Evolutionary conservation across 169 alveolate genomes (phyloP).

Genomic region (Eimeria sp.): DNA sequence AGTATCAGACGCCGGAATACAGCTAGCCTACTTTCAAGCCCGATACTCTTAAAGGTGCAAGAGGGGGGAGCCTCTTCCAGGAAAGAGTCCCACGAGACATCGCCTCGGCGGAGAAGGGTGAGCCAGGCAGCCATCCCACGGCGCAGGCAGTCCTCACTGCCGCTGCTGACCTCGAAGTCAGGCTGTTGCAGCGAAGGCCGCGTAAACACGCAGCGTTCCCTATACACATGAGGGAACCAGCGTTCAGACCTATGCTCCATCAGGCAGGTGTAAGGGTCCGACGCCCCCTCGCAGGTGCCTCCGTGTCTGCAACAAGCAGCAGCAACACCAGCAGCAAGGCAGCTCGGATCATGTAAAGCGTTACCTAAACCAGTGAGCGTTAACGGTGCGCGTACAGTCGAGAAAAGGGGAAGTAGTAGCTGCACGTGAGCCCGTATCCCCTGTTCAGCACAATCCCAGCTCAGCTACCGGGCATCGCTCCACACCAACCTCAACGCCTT

Average conservation of each 20-base stretch:
- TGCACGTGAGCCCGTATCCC: background rate
- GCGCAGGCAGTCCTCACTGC: constrained; percentile 59
- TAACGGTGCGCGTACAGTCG: background rate
- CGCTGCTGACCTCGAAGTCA: constrained; percentile 47
- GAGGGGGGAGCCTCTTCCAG: constrained; percentile 8
- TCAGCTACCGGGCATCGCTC: background rate
- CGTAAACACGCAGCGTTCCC: constrained; percentile 24
- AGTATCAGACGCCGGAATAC: background rate
- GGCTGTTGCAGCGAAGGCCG: constrained; percentile 65
- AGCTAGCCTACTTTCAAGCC: background rate
- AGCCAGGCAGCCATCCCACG: constrained; percentile 62
- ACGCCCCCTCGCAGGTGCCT: background rate
- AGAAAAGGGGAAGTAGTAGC: background rate
- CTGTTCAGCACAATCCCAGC: background rate
- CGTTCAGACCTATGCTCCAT: constrained; percentile 20
- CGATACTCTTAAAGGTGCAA: background rate
- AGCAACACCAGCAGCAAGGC: background rate
- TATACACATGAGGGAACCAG: constrained; percentile 39
- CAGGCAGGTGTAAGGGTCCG: constrained; percentile 36
- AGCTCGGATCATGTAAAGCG: background rate
- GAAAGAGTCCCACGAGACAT: constrained; percentile 3
- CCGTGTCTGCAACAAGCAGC: constrained; percentile 23
- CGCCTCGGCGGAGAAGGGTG: constrained; percentile 22
- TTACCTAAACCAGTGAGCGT: background rate
- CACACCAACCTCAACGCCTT: background rate